These are phyloP conservation scores for Nyctanthes arbortristis DNA, from an alignment of 257 asterid species.

Conservation along the genomic window DNA sequence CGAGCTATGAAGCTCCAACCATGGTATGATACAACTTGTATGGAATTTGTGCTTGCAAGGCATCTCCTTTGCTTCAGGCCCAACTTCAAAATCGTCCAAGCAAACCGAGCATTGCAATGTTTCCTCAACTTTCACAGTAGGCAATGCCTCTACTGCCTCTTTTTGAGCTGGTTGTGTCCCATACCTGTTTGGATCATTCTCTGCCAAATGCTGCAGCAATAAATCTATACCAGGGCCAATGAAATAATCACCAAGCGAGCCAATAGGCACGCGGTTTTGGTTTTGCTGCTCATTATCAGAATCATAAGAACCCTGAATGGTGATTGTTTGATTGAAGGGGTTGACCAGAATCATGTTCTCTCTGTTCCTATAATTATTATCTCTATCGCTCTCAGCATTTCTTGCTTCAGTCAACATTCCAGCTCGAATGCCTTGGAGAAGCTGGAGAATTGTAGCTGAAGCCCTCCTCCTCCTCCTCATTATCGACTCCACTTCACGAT, in stretches of 20 bases:
- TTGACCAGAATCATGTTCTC: constrained; percentile 68
- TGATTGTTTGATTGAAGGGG: constrained; percentile 64
- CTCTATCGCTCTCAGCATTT: constrained; percentile 27
- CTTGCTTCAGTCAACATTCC: constrained; percentile 46
- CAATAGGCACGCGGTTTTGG: constrained; percentile 45
- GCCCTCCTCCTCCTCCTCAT: constrained; percentile 56
- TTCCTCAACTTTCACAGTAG: constrained; percentile 49
- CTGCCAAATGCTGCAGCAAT: constrained; percentile 78
- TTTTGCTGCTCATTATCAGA: constrained; percentile 35
- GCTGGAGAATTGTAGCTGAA: constrained; percentile 75
- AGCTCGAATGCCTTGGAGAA: constrained; percentile 65
- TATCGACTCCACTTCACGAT: constrained; percentile 53
- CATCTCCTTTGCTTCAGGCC: constrained; percentile 70
- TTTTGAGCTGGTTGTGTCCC: constrained; percentile 85
- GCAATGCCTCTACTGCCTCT: constrained; percentile 73
- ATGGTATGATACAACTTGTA: constrained; percentile 63
- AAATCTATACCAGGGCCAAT: constrained; percentile 74
- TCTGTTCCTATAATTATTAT: constrained; percentile 23
- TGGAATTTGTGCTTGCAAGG: constrained; percentile 90
- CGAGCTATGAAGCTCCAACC: constrained; percentile 91
- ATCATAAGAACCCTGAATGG: constrained; percentile 55
- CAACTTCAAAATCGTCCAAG: constrained; percentile 75
- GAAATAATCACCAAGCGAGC: constrained; percentile 74
- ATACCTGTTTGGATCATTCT: constrained; percentile 72
- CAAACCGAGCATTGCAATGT: constrained; percentile 65